Conservation (phyloP, 78 protist genomes). For the Dictyostelium purpureum region DNA sequence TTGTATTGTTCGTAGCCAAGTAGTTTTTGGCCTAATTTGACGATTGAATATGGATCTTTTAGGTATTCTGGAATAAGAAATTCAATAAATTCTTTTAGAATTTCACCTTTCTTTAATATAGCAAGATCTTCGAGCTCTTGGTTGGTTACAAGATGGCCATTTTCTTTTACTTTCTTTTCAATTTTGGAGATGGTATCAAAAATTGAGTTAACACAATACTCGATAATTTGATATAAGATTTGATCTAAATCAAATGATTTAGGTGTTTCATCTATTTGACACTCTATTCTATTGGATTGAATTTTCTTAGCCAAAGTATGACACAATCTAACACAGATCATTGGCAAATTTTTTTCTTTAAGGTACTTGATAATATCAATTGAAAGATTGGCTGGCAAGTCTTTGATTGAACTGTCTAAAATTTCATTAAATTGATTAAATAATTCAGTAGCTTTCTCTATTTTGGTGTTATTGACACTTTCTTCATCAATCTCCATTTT, state of each 20-base stretch:
- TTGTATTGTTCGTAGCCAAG: slow-evolving; percentile 27
- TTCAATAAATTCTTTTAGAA: slow-evolving; percentile 47
- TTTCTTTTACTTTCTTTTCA: background rate
- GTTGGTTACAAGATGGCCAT: background rate
- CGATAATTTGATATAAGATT: slow-evolving; percentile 7
- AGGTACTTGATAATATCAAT: slow-evolving; percentile 13
- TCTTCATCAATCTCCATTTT: slow-evolving; percentile 1
- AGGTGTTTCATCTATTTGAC: background rate
- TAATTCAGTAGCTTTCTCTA: slow-evolving; percentile 7
- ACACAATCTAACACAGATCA: background rate
- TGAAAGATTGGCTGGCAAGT: background rate
- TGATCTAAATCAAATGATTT: background rate
- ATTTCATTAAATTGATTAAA: background rate
- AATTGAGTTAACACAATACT: background rate
- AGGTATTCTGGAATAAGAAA: slow-evolving; percentile 35
- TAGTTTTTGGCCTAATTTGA: slow-evolving; percentile 22
- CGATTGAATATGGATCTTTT: slow-evolving; percentile 28
- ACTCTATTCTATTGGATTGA: background rate
- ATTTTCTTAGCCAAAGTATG: slow-evolving; percentile 7
- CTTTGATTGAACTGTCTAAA: background rate
- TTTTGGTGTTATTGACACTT: background rate
- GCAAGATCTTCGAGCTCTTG: background rate
- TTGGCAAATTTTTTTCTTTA: background rate
- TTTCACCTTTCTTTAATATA: slow-evolving; percentile 9
- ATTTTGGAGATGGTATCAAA: slow-evolving; percentile 10